These are phyloP conservation scores for Sphagnum magellanicum DNA, from an alignment of 228 moss, liverwort and hornwort genomes.

Conservation along the genomic window DNA sequence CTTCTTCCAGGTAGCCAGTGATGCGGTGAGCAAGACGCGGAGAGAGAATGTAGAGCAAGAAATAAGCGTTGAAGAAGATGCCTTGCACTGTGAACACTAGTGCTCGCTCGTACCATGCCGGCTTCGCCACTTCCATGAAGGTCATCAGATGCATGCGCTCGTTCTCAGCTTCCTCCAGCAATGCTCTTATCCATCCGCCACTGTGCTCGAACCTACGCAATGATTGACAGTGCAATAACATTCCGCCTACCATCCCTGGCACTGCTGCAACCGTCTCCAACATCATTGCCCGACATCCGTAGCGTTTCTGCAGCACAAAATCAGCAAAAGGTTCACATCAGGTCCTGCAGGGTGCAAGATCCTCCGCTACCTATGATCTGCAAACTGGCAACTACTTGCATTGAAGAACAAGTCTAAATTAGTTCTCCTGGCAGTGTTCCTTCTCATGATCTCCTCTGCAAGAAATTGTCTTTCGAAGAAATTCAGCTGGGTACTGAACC, in stretches of 20 bases:
- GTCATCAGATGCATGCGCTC: conserved; percentile 99
- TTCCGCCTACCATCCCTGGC: conserved; percentile 88
- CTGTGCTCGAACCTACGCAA: conserved; percentile 71
- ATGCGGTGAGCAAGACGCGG: conserved; percentile 71
- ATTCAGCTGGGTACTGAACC: no score
- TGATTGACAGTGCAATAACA: conserved; percentile 75
- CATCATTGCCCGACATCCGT: conserved; percentile 88
- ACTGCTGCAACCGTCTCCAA: conserved; percentile 94
- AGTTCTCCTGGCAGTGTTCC: no score
- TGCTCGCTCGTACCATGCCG: conserved; percentile 71
- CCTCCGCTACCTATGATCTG: no score
- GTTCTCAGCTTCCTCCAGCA: conserved; percentile 93
- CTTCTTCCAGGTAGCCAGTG: conserved; percentile 89
- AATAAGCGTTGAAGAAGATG: conserved; percentile 73
- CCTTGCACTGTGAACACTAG: conserved; percentile 74
- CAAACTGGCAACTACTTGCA: no score
- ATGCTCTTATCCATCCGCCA: conserved; percentile 93
- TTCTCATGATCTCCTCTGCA: no score
- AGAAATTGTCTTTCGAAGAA: no score
- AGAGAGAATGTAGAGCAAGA: conserved; percentile 59
- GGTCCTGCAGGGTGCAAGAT: no score
- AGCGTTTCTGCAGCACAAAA: conserved; percentile 50
- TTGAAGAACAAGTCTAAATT: no score
- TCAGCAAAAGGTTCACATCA: no score
- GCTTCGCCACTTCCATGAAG: conserved; percentile 82